phyloP scores from a whole-genome alignment of 2,329 filamentous ascomycete species.

The Calonectria ilicicola region DNA sequence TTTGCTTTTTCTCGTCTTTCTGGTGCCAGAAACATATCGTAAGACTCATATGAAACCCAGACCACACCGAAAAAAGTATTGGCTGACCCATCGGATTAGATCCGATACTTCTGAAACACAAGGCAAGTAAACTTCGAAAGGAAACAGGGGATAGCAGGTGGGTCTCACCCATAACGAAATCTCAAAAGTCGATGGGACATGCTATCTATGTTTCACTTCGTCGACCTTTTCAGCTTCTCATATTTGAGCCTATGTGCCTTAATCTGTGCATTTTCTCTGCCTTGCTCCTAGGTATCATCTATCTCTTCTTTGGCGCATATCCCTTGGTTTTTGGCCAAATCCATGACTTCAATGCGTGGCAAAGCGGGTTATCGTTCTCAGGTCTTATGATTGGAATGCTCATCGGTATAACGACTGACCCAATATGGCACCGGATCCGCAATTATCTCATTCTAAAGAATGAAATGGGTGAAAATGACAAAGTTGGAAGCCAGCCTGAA shows the following conservation, averaged over 20 bases:
- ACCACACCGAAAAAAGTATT: neutral
- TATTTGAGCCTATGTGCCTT: constrained; percentile 87
- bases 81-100: neutral
- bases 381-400: constrained; percentile 78
- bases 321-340: constrained; percentile 80
- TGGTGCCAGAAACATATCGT: constrained; percentile 91
- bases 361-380: constrained; percentile 82
- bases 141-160: constrained; percentile 82
- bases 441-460: constrained; percentile 63
- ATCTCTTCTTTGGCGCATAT: constrained; percentile 93
- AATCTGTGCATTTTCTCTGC: constrained; percentile 85
- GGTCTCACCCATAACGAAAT: constrained; percentile 81
- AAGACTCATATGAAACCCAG: neutral
- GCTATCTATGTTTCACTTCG: constrained; percentile 71
- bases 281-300: constrained; percentile 85
- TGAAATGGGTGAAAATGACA: constrained; percentile 59
- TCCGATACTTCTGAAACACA: constrained; percentile 75
- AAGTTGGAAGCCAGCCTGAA: constrained; percentile 75
- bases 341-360: constrained; percentile 82
- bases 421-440: constrained; percentile 74
- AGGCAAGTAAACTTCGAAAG: constrained; percentile 76
- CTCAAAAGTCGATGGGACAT: constrained; percentile 72
- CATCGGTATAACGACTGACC: constrained; percentile 69
- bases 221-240: constrained; percentile 81
- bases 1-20: constrained; percentile 72